Base-by-base conservation (phyloP, 495 filamentous ascomycete genomes). In the Hamigera avellanea region DNA sequence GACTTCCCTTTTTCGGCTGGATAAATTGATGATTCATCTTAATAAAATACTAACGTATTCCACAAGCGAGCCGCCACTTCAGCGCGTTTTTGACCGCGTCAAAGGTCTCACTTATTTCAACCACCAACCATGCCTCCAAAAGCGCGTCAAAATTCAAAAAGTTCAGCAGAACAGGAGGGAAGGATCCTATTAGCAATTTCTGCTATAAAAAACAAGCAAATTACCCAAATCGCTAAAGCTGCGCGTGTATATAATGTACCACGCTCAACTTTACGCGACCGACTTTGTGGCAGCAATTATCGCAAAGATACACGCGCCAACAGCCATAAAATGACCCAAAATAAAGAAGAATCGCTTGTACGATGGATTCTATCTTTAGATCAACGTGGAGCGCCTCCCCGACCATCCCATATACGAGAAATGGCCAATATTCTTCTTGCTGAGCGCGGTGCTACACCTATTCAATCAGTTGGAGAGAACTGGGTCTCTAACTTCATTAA, bases 341-440 rank as follows among this genome's bases (percentile, higher is more conserved):
- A 2, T 4, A 14, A 59, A 52, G 50, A 61, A 36, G 19, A 36
- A 14, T 45, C 41, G 16, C 49, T 59, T 39, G 25, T 48, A 28
- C 16, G 39, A 32, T 39, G 48, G 49, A 55, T 65, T 34, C 39
- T 60, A 40, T 33, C 57, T 42, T 28, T 59, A 35, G 46, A 56
- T 53, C 12, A 19, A 14, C 37, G 37, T 48, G 54, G 42, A 40
- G 53, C 56, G 40, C 39, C 45, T 14, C 50, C 44, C 31, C 33
- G 39, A 35, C 33, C 53, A 21, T 26, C 16, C 42, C 21, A 40
- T 44, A 43, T 64, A 14, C 29, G 44, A 56, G 50, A 36, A 14
- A 36, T 36, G 23, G 34, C 34, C 7, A 26, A 36, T 36, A 14
- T 36, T 9, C 21, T 36, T 14, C 34, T 36, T 6, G 16, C 33